A percentile compares a stretch with the other conserved stretches of the same genome.
These are phyloP conservation scores for Teratosphaeria viscida DNA, from an alignment of 2,329 filamentous ascomycete genomes.

Conservation along the genomic window DNA sequence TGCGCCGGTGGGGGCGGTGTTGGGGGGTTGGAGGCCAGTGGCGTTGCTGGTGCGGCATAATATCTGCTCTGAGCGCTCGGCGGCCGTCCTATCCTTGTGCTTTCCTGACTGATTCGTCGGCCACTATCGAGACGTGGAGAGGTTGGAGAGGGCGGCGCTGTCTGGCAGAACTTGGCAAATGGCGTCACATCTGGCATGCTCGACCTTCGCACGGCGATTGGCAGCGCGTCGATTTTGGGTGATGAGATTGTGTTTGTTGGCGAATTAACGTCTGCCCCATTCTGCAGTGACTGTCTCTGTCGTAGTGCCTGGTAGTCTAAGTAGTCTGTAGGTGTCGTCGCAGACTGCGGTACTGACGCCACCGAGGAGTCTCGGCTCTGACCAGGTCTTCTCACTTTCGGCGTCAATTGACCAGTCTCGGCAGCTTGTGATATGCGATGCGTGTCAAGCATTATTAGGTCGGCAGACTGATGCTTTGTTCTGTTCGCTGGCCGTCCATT, in stretches of 20 bases:
- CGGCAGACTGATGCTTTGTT: constrained; percentile 14
- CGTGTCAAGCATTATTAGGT: constrained; percentile 32
- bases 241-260: constrained; percentile 6
- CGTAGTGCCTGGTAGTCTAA: not conserved
- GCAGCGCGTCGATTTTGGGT: constrained; percentile 15
- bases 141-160: constrained; percentile 10
- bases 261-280: not conserved
- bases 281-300: not conserved
- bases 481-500: constrained; percentile 5
- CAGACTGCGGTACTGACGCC: not conserved
- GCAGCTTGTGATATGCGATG: constrained; percentile 41
- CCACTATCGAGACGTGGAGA: constrained; percentile 5
- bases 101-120: constrained; percentile 1
- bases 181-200: constrained; percentile 23
- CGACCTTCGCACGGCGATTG: constrained; percentile 16
- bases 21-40: not conserved
- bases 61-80: constrained; percentile 1
- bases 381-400: constrained; percentile 12
- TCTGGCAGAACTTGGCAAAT: constrained; percentile 23
- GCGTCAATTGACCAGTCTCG: constrained; percentile 38
- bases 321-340: constrained; percentile 3
- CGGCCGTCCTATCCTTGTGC: not conserved
- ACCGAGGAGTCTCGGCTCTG: constrained; percentile 7
- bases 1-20: not conserved
- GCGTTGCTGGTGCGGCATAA: constrained; percentile 1